Base-by-base conservation (phyloP, 2,329 filamentous ascomycete genomes). In the Alternaria triticina region DNA sequence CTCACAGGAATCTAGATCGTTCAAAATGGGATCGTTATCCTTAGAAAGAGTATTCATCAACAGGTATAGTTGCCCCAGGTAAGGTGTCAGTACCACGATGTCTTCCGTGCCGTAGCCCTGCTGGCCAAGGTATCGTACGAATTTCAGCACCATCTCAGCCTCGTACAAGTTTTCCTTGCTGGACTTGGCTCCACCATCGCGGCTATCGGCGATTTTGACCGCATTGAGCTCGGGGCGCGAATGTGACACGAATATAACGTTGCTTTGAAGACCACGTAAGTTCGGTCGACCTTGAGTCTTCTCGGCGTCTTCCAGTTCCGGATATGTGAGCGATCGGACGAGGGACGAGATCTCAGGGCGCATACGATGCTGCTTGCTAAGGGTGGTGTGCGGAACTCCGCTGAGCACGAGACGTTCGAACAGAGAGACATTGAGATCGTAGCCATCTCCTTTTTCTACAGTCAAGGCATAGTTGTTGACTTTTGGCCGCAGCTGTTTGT, bases 401-500 rank as follows among this genome's bases (percentile, higher is more conserved):
- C 84, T 81, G 0, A 84, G 63, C 1, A 93, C 84, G 0, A 93
- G 80, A 20, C 91, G 82, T 71, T 93, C 91, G 64, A 93, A 93
- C 0, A 93, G 73, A 0, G 90, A 92, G 2, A 84, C 74, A 64
- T 93, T 90, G 2, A 93, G 82, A 61, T 93, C 85, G 67, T 86
- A 93, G 0, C 90, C 90, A 7, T 87, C 82, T 0, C 88, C 89
- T 22, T 87, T 86, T 65, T 92, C 90, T 0, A 90, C 84, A 0
- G 83, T 87, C 0, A 93, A 75, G 0, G 74, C 77, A 67, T 88
- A 91, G 36, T 86, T 89, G 49, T 85, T 86, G 57, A 87, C 82
- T 68, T 92, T 91, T 0, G 91, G 91, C 0, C 90, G 86, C 0
- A 93, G 83, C 65, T 93, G 91, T 59, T 90, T 86, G 73, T 93